phyloP scores from a whole-genome alignment of 2,329 filamentous ascomycete genomes.

The Alternaria alternata region DNA sequence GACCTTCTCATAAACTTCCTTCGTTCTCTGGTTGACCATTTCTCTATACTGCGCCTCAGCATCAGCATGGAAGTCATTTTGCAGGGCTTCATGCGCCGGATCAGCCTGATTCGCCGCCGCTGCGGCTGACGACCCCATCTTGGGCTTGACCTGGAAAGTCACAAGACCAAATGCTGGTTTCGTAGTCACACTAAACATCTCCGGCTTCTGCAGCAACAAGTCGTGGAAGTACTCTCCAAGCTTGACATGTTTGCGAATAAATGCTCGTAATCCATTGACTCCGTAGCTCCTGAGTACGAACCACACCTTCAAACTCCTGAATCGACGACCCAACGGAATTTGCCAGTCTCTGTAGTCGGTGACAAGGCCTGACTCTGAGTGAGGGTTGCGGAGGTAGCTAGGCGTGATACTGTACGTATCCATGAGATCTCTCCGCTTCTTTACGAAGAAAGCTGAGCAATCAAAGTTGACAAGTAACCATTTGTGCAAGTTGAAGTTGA shows the following conservation, averaged over 20 bases:
- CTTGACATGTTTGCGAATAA: conserved; percentile 73
- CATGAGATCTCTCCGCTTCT: conserved; percentile 77
- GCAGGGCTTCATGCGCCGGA: conserved; percentile 41
- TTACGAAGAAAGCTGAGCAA: conserved; percentile 77
- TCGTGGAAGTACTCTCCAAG: conserved; percentile 75
- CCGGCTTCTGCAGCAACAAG: conserved; percentile 65
- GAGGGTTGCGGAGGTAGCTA: conserved; percentile 82
- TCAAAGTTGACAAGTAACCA: conserved; percentile 97
- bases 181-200: conserved; percentile 80
- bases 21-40: conserved; percentile 72
- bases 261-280: conserved; percentile 74
- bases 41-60: conserved; percentile 56
- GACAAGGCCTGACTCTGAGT: conserved; percentile 81
- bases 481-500: conserved; percentile 97
- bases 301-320: conserved; percentile 92
- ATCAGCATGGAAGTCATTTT: conserved; percentile 46
- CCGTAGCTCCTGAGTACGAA: conserved; percentile 89
- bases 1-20: conserved; percentile 76
- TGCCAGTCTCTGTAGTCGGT: conserved; percentile 98
- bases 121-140: not conserved
- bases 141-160: conserved; percentile 68
- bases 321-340: conserved; percentile 88
- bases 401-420: conserved; percentile 80
- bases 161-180: conserved; percentile 82
- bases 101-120: conserved; percentile 25